Conservation (phyloP, 164 flowering plant species). For the Stephania yunnanensis region DNA sequence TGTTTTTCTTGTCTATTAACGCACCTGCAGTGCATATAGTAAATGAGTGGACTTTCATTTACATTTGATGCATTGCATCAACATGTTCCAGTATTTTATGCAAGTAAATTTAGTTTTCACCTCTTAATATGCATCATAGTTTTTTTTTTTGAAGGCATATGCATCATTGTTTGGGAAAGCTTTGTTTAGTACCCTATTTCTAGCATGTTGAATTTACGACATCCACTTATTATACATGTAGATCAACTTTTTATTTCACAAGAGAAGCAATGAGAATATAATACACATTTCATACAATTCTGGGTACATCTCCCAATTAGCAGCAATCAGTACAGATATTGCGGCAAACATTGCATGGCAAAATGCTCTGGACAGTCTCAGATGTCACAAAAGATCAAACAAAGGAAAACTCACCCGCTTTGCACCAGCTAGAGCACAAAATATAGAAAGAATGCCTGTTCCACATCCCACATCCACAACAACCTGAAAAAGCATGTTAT, state of each 20-base stretch:
- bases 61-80: not conserved
- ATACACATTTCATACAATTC: not conserved
- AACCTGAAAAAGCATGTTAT: conserved; percentile 43
- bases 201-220: not conserved
- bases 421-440: conserved; percentile 99
- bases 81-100: not conserved
- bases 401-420: conserved; percentile 48
- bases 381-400: not conserved
- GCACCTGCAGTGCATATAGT: too few relatives aligned
- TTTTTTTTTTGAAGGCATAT: not conserved
- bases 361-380: not conserved
- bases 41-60: too few relatives aligned
- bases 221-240: not conserved
- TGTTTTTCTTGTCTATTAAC: too few relatives aligned
- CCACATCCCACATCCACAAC: conserved; percentile 99
- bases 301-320: not conserved
- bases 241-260: not conserved
- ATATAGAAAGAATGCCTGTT: conserved; percentile 92
- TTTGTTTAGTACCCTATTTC: too few relatives aligned
- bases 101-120: not conserved
- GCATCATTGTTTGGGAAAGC: not conserved
- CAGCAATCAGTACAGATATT: not conserved
- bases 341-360: too few relatives aligned
- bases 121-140: not conserved
- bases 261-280: not conserved